Conservation (phyloP, 176 grass and related monocot genomes). For the Zoysia japonica region DNA sequence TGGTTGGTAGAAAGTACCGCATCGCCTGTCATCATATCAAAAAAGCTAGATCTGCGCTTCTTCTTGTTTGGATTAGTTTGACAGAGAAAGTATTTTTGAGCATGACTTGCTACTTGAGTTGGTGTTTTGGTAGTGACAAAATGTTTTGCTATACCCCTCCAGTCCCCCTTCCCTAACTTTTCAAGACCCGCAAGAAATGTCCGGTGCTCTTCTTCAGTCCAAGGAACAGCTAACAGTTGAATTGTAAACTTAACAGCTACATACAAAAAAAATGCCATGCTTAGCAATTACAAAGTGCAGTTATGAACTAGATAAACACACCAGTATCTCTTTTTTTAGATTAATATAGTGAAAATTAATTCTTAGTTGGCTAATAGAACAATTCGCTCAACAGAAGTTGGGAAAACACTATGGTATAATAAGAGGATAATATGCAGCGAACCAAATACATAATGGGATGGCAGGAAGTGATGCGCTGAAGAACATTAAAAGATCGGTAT, state of each 20-base stretch:
- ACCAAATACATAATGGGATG: slow-evolving; percentile 4
- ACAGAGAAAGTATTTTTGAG: slow-evolving; percentile 71
- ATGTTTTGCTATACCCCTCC: slow-evolving; percentile 67
- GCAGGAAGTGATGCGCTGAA: not conserved
- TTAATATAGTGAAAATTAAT: slow-evolving; percentile 21
- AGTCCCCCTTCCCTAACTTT: slow-evolving; percentile 71
- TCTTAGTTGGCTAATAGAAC: slow-evolving; percentile 6
- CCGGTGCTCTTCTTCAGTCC: slow-evolving; percentile 82
- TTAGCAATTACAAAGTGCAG: slow-evolving; percentile 6
- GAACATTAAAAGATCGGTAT: not conserved
- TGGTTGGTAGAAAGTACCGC: slow-evolving; percentile 46
- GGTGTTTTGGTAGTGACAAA: slow-evolving; percentile 73
- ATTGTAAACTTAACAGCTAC: not conserved
- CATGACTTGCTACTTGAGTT: slow-evolving; percentile 77
- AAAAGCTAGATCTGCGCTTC: slow-evolving; percentile 72
- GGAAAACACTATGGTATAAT: not conserved
- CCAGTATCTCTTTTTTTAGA: slow-evolving; percentile 7
- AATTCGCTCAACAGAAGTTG: slow-evolving; percentile 16
- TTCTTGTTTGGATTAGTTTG: slow-evolving; percentile 66
- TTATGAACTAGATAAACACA: slow-evolving; percentile 5
- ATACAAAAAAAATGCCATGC: slow-evolving; percentile 17
- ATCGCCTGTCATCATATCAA: slow-evolving; percentile 55
- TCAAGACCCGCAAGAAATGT: slow-evolving; percentile 76
- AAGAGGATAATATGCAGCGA: slow-evolving; percentile 22
- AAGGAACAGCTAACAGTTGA: slow-evolving; percentile 53